Evolutionary conservation across 176 grass and related monocot genomes (phyloP).

Genomic region (Musa beccarii): DNA sequence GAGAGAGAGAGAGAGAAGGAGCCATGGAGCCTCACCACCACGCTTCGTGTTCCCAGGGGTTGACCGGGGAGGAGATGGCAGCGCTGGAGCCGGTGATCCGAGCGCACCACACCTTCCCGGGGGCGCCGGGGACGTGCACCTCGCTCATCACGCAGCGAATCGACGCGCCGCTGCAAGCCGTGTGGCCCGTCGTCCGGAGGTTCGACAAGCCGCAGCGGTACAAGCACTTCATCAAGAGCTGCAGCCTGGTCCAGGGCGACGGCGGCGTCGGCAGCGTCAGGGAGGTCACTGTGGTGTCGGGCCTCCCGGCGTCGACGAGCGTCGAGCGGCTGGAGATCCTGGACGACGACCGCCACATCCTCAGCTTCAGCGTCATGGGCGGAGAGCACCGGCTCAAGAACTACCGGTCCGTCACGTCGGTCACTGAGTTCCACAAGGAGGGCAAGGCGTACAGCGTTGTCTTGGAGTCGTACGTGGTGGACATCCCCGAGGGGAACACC

Average conservation of each 20-base stretch:
- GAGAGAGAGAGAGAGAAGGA: no score
- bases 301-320: constrained; percentile 75
- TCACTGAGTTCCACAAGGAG: constrained; percentile 49
- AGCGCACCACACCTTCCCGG: constrained; percentile 51
- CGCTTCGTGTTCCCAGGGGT: constrained; percentile 8
- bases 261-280: constrained; percentile 82
- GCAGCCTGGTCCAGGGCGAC: constrained; percentile 42
- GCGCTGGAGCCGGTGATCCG: constrained; percentile 29
- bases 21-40: constrained; percentile 22
- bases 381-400: constrained; percentile 88
- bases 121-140: constrained; percentile 40
- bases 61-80: constrained; percentile 10
- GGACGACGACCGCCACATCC: constrained; percentile 68
- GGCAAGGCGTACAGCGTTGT: constrained; percentile 51
- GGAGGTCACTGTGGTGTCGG: constrained; percentile 77
- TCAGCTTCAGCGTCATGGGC: constrained; percentile 90
- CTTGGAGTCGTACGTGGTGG: constrained; percentile 86
- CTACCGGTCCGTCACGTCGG: constrained; percentile 93
- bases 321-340: constrained; percentile 95
- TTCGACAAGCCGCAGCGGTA: constrained; percentile 73
- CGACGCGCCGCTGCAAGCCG: constrained; percentile 50
- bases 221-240: constrained; percentile 97
- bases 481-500: constrained; percentile 79
- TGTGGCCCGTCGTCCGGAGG: constrained; percentile 77
- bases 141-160: constrained; percentile 80